Base-by-base conservation (phyloP, 2,329 filamentous ascomycete species). In the Ramularia endophylla region DNA sequence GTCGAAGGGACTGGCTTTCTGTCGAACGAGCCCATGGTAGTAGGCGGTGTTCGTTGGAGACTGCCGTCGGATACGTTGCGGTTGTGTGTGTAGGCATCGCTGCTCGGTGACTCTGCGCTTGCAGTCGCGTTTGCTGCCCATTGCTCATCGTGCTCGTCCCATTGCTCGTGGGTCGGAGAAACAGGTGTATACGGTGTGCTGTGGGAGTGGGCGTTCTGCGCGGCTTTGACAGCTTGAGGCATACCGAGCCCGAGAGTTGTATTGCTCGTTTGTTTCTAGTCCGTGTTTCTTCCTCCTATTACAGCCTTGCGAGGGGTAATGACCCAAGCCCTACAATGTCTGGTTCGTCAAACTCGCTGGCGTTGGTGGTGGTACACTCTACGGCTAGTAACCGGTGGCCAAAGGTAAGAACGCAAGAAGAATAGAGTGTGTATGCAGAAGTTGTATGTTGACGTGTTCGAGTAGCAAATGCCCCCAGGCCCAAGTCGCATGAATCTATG, bases 31-130 rank as follows among this genome's bases (percentile, higher is more conserved):
- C 30, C 13, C 13, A 37, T 38, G 27, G 37, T 35, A 32, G 32
- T 22, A 3, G 47, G 43, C 13, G 50, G 48, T 28, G 43, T 45
- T 13, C 40, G 37, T 18, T 48, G 48, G 20, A 48, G 37, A 17
- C 48, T 53, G 35, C 41, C 46, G 6, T 43, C 34, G 13, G 47
- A 50, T 16, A 37, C 22, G n/a, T 44, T 30, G 27, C 50, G 37
- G 16, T 47, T 38, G 32, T 47, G 45, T 19, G 28, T 36, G 27
- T 47, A 51, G n/a, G 38, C 40, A 16, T 45, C 33, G 12, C 18
- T 36, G 27, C 28, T 38, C n/a, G 50, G 45, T 9, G 45, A 48
- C 3, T 40, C 50, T 9, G 47, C 44, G 18, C 27, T 22, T 25
- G 11, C 22, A 4, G 19, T n/a, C 6, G 30, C 9, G 11, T 30